phyloP scores from a whole-genome alignment of 1,284 basidiomycete genomes.

The Cutaneotrichosporon sp. region DNA sequence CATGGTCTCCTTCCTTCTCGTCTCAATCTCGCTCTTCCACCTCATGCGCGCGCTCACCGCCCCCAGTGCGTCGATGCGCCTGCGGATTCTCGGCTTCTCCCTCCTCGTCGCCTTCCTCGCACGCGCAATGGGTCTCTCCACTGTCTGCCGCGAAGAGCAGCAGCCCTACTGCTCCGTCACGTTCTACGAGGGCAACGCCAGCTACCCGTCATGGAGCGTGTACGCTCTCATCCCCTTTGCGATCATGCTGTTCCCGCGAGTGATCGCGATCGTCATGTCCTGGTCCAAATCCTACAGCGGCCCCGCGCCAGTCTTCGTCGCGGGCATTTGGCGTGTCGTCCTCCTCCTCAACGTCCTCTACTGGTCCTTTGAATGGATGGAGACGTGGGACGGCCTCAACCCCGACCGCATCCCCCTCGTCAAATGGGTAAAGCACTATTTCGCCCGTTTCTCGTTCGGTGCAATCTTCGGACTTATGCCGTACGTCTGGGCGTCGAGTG shows the following conservation, averaged over 20 bases:
- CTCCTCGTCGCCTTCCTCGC: conserved; percentile 63
- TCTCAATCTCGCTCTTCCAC: conserved; percentile 57
- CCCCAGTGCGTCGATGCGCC: conserved; percentile 63
- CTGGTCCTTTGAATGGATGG: conserved; percentile 77
- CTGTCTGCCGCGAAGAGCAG: conserved; percentile 93
- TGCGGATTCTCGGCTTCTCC: conserved; percentile 68
- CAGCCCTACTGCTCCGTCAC: conserved; percentile 77
- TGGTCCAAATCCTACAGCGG: conserved; percentile 71
- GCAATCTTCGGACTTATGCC: conserved; percentile 56
- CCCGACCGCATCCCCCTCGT: conserved; percentile 47
- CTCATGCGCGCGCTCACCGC: conserved; percentile 59
- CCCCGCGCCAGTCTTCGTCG: conserved; percentile 61
- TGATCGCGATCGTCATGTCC: conserved; percentile 58
- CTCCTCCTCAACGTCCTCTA: conserved; percentile 59
- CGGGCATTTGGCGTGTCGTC: conserved; percentile 56
- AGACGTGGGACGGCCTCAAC: conserved; percentile 49
- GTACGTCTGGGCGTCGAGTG: conserved; percentile 63
- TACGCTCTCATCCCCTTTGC: conserved; percentile 57
- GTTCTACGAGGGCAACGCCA: conserved; percentile 71
- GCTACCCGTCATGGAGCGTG: conserved; percentile 59
- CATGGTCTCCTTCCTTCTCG: conserved; percentile 66
- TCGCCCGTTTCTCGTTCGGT: conserved; percentile 60
- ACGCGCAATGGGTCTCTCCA: conserved; percentile 67
- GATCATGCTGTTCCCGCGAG: conserved; percentile 55
- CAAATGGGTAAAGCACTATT: conserved; percentile 56